A percentile compares a stretch with the other conserved stretches of the same genome.
Evolutionary conservation across 352 stramenopile species (phyloP).

Genomic region (Pythium aristosporum): DNA sequence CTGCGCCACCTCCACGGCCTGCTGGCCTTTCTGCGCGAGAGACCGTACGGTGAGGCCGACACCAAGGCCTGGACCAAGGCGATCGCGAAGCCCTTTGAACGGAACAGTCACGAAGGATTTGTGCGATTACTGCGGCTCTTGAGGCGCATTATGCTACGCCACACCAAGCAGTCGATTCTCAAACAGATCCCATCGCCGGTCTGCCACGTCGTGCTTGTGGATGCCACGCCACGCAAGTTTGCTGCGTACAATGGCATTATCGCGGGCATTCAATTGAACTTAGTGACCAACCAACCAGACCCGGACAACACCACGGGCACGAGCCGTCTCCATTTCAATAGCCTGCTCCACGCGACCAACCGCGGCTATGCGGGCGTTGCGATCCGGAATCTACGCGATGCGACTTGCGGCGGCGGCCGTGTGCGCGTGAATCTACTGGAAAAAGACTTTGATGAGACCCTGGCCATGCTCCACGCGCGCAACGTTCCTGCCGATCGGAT

Average conservation of each 20-base stretch:
- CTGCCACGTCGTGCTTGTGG: conserved; percentile 43
- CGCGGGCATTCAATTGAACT: neutral
- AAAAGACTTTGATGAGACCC: conserved; percentile 48
- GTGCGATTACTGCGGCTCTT: conserved; percentile 83
- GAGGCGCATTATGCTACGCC: conserved; percentile 92
- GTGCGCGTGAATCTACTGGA: conserved; percentile 44
- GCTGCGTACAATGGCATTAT: conserved; percentile 67
- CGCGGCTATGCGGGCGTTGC: conserved; percentile 56
- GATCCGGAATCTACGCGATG: conserved; percentile 54
- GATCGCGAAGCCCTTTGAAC: conserved; percentile 74
- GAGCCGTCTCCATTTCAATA: conserved; percentile 47
- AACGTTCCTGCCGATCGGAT: conserved; percentile 45
- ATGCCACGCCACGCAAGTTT: conserved; percentile 69
- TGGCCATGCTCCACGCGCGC: conserved; percentile 45
- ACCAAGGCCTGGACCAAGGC: conserved; percentile 75
- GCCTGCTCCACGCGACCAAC: conserved; percentile 73
- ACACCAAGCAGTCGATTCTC: conserved; percentile 92
- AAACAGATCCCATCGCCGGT: conserved; percentile 42
- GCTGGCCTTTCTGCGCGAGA: conserved; percentile 89
- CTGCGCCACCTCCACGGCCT: conserved; percentile 90
- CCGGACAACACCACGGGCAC: too few species aligned
- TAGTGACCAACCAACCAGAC: too few species aligned
- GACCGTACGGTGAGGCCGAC: conserved; percentile 76
- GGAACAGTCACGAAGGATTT: conserved; percentile 51
- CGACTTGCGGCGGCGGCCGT: conserved; percentile 53